Conservation (phyloP, 495 filamentous ascomycete genomes). For the Astrocystis sublimbata region DNA sequence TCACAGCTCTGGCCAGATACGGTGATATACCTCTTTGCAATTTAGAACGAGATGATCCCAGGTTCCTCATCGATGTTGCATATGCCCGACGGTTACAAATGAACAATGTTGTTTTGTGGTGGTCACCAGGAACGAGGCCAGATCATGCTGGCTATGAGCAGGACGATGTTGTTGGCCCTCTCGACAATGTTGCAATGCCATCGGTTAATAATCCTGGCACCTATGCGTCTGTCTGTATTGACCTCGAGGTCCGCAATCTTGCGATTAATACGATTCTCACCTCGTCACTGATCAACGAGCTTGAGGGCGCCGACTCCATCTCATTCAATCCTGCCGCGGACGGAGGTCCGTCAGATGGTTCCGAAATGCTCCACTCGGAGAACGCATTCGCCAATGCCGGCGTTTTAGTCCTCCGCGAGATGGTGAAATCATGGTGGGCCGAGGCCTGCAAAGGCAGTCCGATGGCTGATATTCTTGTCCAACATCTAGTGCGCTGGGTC, state of each 20-base stretch:
- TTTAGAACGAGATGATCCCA: constrained; percentile 87
- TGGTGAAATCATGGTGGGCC: constrained; percentile 98
- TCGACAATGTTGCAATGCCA: constrained; percentile 94
- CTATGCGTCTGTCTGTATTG: constrained; percentile 95
- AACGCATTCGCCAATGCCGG: constrained; percentile 92
- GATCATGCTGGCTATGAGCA: constrained; percentile 97
- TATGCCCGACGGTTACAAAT: constrained; percentile 89
- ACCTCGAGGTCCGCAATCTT: constrained; percentile 89
- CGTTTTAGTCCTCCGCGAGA: constrained; percentile 85
- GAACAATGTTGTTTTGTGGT: constrained; percentile 97
- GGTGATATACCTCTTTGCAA: constrained; percentile 96
- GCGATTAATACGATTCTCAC: constrained; percentile 98
- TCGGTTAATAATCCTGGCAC: constrained; percentile 88
- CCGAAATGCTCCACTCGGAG: constrained; percentile 77
- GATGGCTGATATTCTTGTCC: constrained; percentile 98
- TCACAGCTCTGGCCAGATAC: constrained; percentile 83
- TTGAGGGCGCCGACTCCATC: constrained; percentile 81
- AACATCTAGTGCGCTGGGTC: constrained; percentile 96
- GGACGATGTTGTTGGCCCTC: constrained; percentile 79
- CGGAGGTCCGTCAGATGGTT: constrained; percentile 49
- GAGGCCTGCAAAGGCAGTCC: constrained; percentile 87
- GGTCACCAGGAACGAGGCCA: constrained; percentile 80
- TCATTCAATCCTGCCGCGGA: constrained; percentile 77
- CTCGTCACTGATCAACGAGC: constrained; percentile 95
- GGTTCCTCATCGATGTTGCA: constrained; percentile 91